Evolutionary conservation across 805 yeast genomes (phyloP), one percentile per base, ranked within the genome.

Genomic region (Wickerhamomyces bovis): DNA sequence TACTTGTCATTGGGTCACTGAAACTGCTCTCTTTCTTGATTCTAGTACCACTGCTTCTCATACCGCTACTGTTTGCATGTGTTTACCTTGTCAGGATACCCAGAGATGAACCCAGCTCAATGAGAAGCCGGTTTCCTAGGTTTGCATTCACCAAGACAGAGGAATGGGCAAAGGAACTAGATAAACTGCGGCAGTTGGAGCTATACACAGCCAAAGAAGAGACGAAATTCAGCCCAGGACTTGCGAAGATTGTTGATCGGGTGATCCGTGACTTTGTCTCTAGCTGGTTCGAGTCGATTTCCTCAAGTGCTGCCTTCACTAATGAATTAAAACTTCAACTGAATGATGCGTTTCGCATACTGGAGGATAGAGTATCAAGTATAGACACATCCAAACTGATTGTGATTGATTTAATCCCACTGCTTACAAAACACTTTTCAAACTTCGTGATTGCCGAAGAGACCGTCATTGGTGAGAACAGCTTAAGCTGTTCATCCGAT

Each of bases 371-470:
- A 26, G 47, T 82, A 1, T 57, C 50, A 0, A 55, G 58, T 0
- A 47, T 80, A 1, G 88, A 87, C 55, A 64, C 77, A 19, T 71
- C 89, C 1, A 72, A 73, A 38, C 58, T 88, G 26, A 49, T 85
- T 3, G 81, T 87, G 1, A 65, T 78, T 26, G 72, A 73, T 40
- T 31, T 86, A 0, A 46, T 86, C 7, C 96, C 97, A 0, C 54
- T 83, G 1, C 7, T 88, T 1, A 81, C 86, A 1, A 76, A 73
- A 12, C 96, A 89, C 60, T 74, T 83, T 48, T 65, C 69, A 8
- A 66, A 68, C 8, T 86, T 73, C 56, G 65, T 75, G 3, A 53
- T 53, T 0, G 76, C 81, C 0, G 72, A 65, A 43, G 66, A 67
- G 16, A 44, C 54, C 0, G 63, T 64, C 2, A 28, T 56, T 25